Evolutionary conservation across 2,329 filamentous ascomycete genomes (phyloP).

Genomic region (Fusarium fujikuroi): DNA sequence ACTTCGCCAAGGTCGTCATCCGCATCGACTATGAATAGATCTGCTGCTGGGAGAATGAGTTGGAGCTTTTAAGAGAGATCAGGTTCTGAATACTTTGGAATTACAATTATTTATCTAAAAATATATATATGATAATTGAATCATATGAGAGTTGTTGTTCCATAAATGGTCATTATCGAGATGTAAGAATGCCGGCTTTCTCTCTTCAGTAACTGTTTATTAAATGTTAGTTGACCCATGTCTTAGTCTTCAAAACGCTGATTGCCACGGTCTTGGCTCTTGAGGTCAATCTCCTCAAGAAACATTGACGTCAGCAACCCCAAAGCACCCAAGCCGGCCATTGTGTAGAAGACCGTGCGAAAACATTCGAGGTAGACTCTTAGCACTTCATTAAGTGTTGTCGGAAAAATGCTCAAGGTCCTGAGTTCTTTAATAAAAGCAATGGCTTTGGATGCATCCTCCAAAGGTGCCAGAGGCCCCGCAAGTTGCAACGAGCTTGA

Average conservation of each 20-base stretch:
- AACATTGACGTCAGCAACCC: constrained; percentile 8
- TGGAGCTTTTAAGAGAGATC: fast-evolving
- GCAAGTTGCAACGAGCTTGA: neutral
- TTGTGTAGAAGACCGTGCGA: constrained; percentile 7
- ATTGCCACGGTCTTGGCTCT: constrained; percentile 3
- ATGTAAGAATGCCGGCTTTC: neutral
- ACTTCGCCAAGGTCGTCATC: constrained; percentile 52
- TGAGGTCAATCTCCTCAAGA: constrained; percentile 11
- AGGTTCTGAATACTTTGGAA: neutral
- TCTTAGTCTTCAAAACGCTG: constrained; percentile 8
- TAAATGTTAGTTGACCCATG: neutral
- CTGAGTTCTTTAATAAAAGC: constrained; percentile 14
- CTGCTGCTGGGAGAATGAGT: fast-evolving
- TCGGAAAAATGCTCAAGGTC: neutral
- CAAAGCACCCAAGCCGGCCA: neutral
- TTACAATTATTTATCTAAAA: neutral
- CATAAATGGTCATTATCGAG: neutral
- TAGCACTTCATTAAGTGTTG: neutral
- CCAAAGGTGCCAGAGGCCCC: neutral
- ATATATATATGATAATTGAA: neutral
- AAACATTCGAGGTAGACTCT: neutral
- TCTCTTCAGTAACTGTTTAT: neutral
- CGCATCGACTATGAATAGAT: constrained; percentile 34
- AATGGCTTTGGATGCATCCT: neutral
- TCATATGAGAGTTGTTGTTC: neutral